Evolutionary conservation across 1,139 yeast species (phyloP).

Genomic region (Hanseniaspora gamundiae): DNA sequence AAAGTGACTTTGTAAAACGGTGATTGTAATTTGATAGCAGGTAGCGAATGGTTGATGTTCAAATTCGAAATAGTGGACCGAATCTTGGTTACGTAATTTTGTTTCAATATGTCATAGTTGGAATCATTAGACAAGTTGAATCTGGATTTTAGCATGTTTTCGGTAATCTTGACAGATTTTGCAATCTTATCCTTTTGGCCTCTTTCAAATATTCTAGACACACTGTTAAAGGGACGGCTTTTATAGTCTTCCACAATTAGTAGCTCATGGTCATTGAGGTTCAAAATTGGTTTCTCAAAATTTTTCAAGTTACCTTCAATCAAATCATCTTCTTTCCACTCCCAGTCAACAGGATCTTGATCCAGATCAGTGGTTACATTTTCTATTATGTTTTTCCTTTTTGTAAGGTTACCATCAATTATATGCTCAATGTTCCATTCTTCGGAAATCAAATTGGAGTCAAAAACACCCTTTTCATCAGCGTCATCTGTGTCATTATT

Average conservation of each 20-base stretch:
- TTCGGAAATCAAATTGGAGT: conserved; percentile 42
- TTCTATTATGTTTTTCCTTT: neutral
- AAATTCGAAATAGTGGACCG: conserved; percentile 88
- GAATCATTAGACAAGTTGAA: conserved; percentile 84
- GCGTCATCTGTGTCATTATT: neutral
- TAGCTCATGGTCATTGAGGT: conserved; percentile 79
- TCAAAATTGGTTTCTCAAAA: conserved; percentile 38
- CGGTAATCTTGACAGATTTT: conserved; percentile 26
- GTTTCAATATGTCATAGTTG: conserved; percentile 70
- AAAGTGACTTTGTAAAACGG: conserved; percentile 83
- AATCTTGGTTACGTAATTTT: conserved; percentile 81
- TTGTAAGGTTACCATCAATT: conserved; percentile 1
- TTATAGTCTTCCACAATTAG: conserved; percentile 36
- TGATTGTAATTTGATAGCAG: conserved; percentile 76
- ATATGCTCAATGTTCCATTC: conserved; percentile 65
- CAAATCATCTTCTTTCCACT: conserved; percentile 71
- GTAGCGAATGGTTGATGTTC: conserved; percentile 82
- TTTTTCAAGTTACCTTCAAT: conserved; percentile 54
- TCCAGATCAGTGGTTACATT: conserved; percentile 19
- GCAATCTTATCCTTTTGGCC: too few relatives aligned
- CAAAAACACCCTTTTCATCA: neutral
- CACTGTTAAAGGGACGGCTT: conserved; percentile 2
- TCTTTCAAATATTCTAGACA: too few relatives aligned
- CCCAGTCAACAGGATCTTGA: conserved; percentile 32
- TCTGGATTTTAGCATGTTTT: conserved; percentile 36